Conservation (phyloP, 169 alveolate species). For the Eimeria sp. region DNA sequence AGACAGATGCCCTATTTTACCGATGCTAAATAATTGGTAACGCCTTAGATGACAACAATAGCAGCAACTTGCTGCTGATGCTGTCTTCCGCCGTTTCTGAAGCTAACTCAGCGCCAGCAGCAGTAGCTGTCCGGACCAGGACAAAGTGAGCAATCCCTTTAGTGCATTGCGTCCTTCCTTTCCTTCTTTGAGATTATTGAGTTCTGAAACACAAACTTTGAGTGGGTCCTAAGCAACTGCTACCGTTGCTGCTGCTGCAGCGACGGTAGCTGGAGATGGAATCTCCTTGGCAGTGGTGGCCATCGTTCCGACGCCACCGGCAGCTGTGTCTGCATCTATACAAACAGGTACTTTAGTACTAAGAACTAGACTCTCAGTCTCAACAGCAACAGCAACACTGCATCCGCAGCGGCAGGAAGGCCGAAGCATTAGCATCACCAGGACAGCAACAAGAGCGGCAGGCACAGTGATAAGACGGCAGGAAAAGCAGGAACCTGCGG, state of each 20-base stretch:
- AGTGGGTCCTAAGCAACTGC: neutral
- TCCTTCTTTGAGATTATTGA: neutral
- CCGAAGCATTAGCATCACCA: neutral
- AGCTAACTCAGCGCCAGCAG: slow-evolving; percentile 39
- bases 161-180: slow-evolving; percentile 6
- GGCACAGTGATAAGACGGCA: neutral
- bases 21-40: too few species aligned
- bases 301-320: neutral
- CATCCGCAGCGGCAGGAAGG: neutral
- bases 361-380: neutral
- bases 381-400: neutral
- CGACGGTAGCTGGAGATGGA: slow-evolving; percentile 3
- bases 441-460: neutral
- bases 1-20: neutral
- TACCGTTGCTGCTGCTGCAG: neutral
- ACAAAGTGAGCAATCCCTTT: neutral
- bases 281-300: neutral
- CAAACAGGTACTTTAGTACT: neutral
- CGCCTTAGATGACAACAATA: neutral
- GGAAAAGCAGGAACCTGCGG: neutral
- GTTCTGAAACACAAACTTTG: neutral
- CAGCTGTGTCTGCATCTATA: neutral
- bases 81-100: slow-evolving; percentile 1
- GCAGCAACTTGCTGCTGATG: neutral
- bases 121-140: slow-evolving; percentile 28